Evolutionary conservation across 148 eudicot species (phyloP).

Genomic region (Amaranthus hypochondriacus): DNA sequence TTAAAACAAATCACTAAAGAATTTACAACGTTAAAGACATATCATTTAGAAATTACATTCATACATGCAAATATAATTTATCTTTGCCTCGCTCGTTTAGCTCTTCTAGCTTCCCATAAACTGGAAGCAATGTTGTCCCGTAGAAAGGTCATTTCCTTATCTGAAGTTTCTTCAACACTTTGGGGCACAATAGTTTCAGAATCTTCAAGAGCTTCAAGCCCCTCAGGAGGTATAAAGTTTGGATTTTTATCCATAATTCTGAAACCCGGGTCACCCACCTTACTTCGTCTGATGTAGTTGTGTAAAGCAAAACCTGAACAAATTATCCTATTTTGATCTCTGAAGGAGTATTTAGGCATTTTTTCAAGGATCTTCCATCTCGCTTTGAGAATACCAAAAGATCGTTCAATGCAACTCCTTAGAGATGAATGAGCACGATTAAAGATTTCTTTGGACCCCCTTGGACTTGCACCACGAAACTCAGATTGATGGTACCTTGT

Average conservation of each 20-base stretch:
- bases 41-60: not conserved
- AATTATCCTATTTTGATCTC: not conserved
- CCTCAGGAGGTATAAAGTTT: not conserved
- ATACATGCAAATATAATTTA: not conserved
- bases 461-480: too few species aligned
- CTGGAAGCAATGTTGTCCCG: not conserved
- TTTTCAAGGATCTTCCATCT: not conserved
- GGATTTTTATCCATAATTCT: not conserved
- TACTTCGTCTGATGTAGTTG: not conserved
- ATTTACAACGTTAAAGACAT: not conserved
- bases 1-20: not conserved
- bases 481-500: too few species aligned
- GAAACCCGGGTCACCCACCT: not conserved
- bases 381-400: too few species aligned
- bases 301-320: not conserved
- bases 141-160: not conserved
- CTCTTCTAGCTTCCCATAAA: too few species aligned
- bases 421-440: too few species aligned
- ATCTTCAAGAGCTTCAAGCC: slow-evolving; percentile 1
- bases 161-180: not conserved
- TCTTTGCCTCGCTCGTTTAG: too few species aligned
- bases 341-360: slow-evolving; percentile 2
- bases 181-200: not conserved
- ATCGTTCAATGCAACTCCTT: too few species aligned
- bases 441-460: too few species aligned